Percentiles rank a stretch among this genome's conserved stretches.
Evolutionary conservation across 179 eudicot species (phyloP).

Genomic region (Silene coronaria): DNA sequence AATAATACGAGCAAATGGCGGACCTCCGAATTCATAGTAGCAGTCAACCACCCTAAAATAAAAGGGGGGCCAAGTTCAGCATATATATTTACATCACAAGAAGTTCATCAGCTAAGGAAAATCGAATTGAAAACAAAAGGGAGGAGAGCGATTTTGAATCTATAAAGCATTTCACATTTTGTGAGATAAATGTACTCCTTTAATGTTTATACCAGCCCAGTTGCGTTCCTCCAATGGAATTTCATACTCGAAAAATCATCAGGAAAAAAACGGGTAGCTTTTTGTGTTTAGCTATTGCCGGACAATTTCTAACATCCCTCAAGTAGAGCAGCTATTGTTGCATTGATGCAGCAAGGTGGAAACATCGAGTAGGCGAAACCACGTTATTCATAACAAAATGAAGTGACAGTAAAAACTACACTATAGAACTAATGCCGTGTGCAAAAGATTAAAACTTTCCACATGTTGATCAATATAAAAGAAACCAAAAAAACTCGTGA

Average conservation of each 20-base stretch:
- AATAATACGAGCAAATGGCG: constrained; percentile 67
- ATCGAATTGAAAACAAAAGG: background rate
- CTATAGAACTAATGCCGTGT: background rate
- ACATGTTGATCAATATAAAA: background rate
- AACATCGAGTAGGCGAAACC: background rate
- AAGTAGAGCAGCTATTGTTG: background rate
- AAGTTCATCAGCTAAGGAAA: background rate
- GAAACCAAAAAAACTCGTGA: background rate
- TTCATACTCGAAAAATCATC: background rate
- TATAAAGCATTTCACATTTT: background rate
- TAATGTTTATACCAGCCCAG: background rate
- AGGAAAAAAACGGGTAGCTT: background rate
- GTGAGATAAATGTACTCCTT: background rate
- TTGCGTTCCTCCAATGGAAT: background rate
- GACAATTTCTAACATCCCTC: background rate
- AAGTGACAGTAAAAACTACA: background rate
- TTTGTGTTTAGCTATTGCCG: background rate
- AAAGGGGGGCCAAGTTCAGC: constrained; percentile 1
- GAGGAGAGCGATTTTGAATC: background rate
- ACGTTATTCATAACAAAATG: background rate
- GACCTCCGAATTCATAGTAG: constrained; percentile 56
- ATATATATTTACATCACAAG: background rate
- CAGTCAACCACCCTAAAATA: constrained; percentile 31
- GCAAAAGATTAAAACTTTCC: background rate
- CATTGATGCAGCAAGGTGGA: background rate